These are phyloP conservation scores for Kurtzmaniella quercitrusa DNA, from an alignment of 1,139 yeast genomes.

Conservation along the genomic window DNA sequence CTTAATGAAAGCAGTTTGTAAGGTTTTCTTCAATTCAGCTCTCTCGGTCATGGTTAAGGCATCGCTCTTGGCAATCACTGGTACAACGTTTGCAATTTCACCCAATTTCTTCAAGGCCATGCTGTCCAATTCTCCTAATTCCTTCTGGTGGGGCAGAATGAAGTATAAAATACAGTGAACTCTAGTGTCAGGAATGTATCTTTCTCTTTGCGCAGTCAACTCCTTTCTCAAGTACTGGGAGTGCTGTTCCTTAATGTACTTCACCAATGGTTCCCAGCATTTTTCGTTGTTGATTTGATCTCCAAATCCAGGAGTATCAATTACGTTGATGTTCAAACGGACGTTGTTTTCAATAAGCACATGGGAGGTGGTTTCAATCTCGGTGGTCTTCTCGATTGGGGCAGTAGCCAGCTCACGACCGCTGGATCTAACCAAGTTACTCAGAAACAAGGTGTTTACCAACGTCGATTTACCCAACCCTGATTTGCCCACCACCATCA, in stretches of 20 bases:
- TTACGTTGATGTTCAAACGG: constrained; percentile 75
- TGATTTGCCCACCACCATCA: constrained; percentile 92
- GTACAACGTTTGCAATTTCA: constrained; percentile 91
- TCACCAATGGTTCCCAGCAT: constrained; percentile 96
- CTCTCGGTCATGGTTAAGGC: constrained; percentile 85
- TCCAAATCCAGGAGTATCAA: constrained; percentile 97
- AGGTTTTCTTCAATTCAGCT: constrained; percentile 62
- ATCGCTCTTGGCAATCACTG: constrained; percentile 92
- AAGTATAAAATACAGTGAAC: constrained; percentile 93
- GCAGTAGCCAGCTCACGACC: constrained; percentile 67
- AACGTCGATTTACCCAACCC: constrained; percentile 94
- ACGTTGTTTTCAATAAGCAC: constrained; percentile 79
- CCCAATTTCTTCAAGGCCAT: constrained; percentile 79
- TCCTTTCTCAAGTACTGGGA: constrained; percentile 90
- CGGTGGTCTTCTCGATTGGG: constrained; percentile 84
- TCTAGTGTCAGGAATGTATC: constrained; percentile 79
- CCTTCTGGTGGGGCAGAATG: constrained; percentile 81
- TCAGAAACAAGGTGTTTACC: constrained; percentile 83
- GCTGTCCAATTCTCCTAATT: constrained; percentile 77
- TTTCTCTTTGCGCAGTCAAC: constrained; percentile 92
- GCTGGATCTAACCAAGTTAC: constrained; percentile 67
- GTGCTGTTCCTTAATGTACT: constrained; percentile 95
- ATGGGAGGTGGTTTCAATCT: constrained; percentile 72
- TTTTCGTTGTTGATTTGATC: constrained; percentile 94
- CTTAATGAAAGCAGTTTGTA: constrained; percentile 73